Conservation (phyloP, 2,329 filamentous ascomycete genomes). For the Thermochaetoides dissita region DNA sequence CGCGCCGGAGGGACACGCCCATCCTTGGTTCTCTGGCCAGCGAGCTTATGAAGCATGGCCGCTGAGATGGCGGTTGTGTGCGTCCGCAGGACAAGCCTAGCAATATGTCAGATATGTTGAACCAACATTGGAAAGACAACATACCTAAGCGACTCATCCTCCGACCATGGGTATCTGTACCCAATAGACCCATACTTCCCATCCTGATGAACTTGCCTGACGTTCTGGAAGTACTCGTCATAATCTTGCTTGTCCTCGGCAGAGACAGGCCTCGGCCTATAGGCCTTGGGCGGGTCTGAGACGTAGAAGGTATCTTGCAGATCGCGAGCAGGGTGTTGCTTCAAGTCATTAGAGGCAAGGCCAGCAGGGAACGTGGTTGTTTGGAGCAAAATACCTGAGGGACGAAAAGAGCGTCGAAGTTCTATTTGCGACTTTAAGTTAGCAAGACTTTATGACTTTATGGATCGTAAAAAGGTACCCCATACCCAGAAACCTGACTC, state of each 20-base stretch:
- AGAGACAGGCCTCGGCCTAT: constrained; percentile 45
- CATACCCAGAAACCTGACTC: constrained; percentile 78
- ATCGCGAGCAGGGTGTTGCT: constrained; percentile 89
- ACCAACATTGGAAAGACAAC: neutral
- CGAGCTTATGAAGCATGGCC: constrained; percentile 80
- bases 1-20: constrained; percentile 55
- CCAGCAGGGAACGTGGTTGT: too few relatives aligned
- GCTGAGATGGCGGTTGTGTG: constrained; percentile 91
- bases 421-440: constrained; percentile 29
- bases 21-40: constrained; percentile 56
- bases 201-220: constrained; percentile 73
- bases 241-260: constrained; percentile 52
- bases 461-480: neutral
- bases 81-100: constrained; percentile 68
- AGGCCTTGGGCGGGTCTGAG: constrained; percentile 68
- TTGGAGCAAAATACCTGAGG: constrained; percentile 40
- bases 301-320: constrained; percentile 97
- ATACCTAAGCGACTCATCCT: constrained; percentile 62
- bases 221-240: constrained; percentile 75
- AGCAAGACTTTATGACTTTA: neutral
- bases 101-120: neutral
- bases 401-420: constrained; percentile 93
- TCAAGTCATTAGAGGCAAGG: neutral
- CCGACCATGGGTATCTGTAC: constrained; percentile 88
- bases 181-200: constrained; percentile 92